These are phyloP conservation scores for Gillenia trifoliata DNA, from an alignment of 306 rosid genomes.

Conservation along the genomic window DNA sequence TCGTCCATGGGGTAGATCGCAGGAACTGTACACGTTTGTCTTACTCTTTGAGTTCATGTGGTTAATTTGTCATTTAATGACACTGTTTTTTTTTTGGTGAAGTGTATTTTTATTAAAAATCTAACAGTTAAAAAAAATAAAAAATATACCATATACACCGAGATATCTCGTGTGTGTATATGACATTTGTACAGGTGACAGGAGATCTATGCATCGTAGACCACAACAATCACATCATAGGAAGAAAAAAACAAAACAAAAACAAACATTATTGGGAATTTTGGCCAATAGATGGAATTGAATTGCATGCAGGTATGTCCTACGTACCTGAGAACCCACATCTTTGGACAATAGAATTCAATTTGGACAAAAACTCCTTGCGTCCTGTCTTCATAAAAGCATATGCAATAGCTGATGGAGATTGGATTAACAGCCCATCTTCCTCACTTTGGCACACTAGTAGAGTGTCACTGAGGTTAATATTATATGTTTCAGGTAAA, in stretches of 20 bases:
- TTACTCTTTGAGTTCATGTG: neutral
- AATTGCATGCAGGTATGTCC: too few species aligned
- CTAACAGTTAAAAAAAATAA: too few species aligned
- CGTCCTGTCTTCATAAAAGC: constrained; percentile 12
- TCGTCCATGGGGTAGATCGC: constrained; percentile 13
- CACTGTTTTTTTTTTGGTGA: neutral
- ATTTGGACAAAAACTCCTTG: neutral
- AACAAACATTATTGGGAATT: too few species aligned
- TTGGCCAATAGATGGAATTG: too few species aligned
- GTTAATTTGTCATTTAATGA: neutral
- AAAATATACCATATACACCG: too few species aligned
- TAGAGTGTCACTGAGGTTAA: neutral
- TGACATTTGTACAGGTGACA: too few species aligned
- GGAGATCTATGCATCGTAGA: too few species aligned
- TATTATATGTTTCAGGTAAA: neutral
- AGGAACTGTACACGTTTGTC: neutral
- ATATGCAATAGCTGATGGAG: constrained; percentile 14
- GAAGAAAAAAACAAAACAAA: too few species aligned
- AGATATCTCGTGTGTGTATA: too few species aligned
- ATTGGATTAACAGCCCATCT: neutral
- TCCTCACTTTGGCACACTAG: neutral
- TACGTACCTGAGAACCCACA: neutral
- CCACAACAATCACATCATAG: too few species aligned
- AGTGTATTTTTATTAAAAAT: neutral
- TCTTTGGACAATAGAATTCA: neutral